Base-by-base conservation (phyloP, 106 monocot species). In the Xerophyta viscosa region DNA sequence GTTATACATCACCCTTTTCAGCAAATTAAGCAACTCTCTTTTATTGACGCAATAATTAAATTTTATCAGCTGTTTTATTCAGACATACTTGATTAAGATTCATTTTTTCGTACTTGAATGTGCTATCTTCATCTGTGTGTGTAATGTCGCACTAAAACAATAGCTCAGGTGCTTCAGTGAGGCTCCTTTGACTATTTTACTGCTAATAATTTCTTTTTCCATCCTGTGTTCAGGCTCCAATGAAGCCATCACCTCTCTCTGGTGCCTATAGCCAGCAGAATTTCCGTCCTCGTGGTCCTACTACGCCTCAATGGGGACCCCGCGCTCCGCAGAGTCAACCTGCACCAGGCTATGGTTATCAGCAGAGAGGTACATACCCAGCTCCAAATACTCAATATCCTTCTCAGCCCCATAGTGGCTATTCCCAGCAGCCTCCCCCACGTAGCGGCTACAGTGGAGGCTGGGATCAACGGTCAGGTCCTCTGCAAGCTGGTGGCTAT, bases 401-500 rank as follows among this genome's bases (percentile, higher is more conserved):
- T 31, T 54, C 54, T 51, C 75, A 71, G 39, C 42, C 62, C 20
- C 66, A 71, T 52, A 46, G 62, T 31, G 33, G 61, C 42, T 71
- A 67, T 46, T 60, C 61, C 0, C 68, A 57, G 12, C 74, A 65
- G 30, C 52, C 36, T 33, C 66, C 74, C 28, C 57, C 65, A 57
- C 43, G 54, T 9, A 31, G 67, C 36, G 51, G 52, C 31, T 70
- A 56, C 42, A 46, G 68, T 22, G 15, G 31, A 17, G 54, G 58
- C 45, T 87, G 81, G 87, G 82, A 81, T 21, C 82, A 75, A 53
- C 77, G 86, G 31, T 54, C 68, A 17, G 33, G 8, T 20, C 31
- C 48, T 25, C 27, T 51, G 10, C 66, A 57, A 12, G 18, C 54
- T 47, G 64, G 77, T 27, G 71, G 82, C 27, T 78, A 82, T 58